Percentiles rank a stretch among this genome's conserved stretches.
Evolutionary conservation across 2,329 filamentous ascomycete genomes (phyloP).

Genomic region (Trichoderma oligosporum): DNA sequence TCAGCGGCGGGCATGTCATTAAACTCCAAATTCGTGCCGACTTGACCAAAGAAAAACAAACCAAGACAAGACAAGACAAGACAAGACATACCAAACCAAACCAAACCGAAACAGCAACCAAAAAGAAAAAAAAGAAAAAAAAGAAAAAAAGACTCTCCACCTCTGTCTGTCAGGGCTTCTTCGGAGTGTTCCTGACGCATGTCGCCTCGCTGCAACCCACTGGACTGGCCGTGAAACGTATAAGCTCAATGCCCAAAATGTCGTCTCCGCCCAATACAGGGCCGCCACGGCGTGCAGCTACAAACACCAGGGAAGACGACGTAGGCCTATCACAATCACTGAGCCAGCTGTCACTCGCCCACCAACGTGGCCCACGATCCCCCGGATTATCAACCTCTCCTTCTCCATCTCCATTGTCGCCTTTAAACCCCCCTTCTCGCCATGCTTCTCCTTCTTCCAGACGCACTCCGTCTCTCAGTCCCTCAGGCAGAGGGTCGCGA

Average conservation of each 20-base stretch:
- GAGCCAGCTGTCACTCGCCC: conserved; percentile 43
- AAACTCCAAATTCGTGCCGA: not conserved
- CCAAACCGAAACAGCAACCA: not conserved
- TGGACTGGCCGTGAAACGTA: conserved; percentile 18
- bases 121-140: not conserved
- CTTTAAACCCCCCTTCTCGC: conserved; percentile 37
- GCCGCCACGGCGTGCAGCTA: conserved; percentile 35
- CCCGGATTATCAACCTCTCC: conserved; percentile 26
- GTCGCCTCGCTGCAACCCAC: conserved; percentile 13
- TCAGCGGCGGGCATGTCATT: not conserved
- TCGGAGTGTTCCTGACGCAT: conserved; percentile 15
- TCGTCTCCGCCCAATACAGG: conserved; percentile 28
- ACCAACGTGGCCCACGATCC: conserved; percentile 28
- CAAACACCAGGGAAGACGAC: conserved; percentile 31
- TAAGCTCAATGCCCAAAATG: conserved; percentile 27
- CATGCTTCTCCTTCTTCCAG: conserved; percentile 40
- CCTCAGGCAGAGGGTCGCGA: conserved; percentile 41
- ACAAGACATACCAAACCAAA: no score
- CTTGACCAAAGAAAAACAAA: no score
- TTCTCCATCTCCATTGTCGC: conserved; percentile 27
- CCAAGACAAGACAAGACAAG: no score
- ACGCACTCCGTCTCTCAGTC: conserved; percentile 40
- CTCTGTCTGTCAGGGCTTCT: no score
- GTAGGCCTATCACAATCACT: conserved; percentile 41
- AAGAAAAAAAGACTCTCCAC: not conserved